Percentiles rank a stretch among this genome's conserved stretches.
phyloP scores from a whole-genome alignment of 345 rosid genomes.

The Sisymbrium altissimum region DNA sequence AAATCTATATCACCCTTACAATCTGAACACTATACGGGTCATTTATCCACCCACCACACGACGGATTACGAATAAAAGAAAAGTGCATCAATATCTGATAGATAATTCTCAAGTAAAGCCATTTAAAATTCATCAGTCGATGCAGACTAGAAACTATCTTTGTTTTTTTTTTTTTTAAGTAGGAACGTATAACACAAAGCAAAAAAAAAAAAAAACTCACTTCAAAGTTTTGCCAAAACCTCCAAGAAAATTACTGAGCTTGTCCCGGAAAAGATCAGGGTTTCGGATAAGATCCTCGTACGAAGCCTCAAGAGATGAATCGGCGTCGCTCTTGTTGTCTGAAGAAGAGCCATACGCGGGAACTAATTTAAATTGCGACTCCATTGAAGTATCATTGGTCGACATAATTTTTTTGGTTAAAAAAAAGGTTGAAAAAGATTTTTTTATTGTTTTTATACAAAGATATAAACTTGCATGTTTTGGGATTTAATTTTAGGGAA shows the following conservation, averaged over 20 bases:
- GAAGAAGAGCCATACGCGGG: slow-evolving; percentile 31
- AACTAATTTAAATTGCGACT: slow-evolving; percentile 19
- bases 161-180: too few relatives aligned
- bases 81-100: background rate
- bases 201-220: slow-evolving; percentile 35
- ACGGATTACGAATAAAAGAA: background rate
- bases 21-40: too few relatives aligned
- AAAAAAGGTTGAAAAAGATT: background rate
- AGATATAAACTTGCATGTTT: background rate
- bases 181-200: background rate
- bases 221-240: slow-evolving; percentile 41
- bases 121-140: background rate
- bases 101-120: background rate
- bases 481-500: background rate
- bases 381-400: background rate
- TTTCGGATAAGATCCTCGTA: slow-evolving; percentile 50
- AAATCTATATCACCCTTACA: too few relatives aligned
- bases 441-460: background rate
- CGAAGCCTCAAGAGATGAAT: slow-evolving; percentile 43
- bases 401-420: background rate
- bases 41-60: background rate
- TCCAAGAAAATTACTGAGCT: slow-evolving; percentile 44
- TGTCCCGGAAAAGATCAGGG: slow-evolving; percentile 58
- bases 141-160: too few relatives aligned
- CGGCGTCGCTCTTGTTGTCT: background rate